Conservation (phyloP, 805 yeast genomes). For the Suhomyces sp. region DNA sequence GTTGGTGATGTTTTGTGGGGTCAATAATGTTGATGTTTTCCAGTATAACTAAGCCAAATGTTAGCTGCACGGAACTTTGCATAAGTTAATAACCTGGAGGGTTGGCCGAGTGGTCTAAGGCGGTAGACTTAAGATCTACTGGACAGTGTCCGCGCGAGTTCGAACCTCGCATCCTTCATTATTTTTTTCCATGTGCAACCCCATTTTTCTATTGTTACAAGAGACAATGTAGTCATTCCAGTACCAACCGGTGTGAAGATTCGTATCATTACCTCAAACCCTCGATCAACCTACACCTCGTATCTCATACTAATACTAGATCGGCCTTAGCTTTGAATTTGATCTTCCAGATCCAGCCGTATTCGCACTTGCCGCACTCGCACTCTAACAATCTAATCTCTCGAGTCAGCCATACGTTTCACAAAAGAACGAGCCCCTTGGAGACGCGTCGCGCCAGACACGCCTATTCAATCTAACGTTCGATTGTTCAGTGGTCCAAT, state of each 20-base stretch:
- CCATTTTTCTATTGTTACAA: background rate
- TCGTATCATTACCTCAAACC: background rate
- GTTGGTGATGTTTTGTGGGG: too few species aligned
- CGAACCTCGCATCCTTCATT: constrained; percentile 47
- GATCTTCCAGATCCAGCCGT: background rate
- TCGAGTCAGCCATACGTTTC: background rate
- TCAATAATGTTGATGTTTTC: too few species aligned
- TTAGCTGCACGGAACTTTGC: too few species aligned
- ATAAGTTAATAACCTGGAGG: constrained; percentile 48
- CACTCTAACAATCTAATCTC: background rate
- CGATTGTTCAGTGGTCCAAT: background rate
- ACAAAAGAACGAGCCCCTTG: background rate
- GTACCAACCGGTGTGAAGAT: background rate
- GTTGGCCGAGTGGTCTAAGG: constrained; percentile 50
- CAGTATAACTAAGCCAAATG: too few species aligned
- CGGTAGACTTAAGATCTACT: constrained; percentile 47
- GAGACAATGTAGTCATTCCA: background rate
- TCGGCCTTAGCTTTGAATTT: background rate
- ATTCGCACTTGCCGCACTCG: background rate
- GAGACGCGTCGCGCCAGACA: constrained; percentile 4
- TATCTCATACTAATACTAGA: too few species aligned
- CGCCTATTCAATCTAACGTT: constrained; percentile 1
- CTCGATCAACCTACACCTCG: background rate
- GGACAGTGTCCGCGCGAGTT: constrained; percentile 48
- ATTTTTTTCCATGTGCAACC: constrained; percentile 13